These are phyloP conservation scores for Myriosclerotinia scirpicola DNA, from an alignment of 2,329 filamentous ascomycete genomes.

Conservation along the genomic window DNA sequence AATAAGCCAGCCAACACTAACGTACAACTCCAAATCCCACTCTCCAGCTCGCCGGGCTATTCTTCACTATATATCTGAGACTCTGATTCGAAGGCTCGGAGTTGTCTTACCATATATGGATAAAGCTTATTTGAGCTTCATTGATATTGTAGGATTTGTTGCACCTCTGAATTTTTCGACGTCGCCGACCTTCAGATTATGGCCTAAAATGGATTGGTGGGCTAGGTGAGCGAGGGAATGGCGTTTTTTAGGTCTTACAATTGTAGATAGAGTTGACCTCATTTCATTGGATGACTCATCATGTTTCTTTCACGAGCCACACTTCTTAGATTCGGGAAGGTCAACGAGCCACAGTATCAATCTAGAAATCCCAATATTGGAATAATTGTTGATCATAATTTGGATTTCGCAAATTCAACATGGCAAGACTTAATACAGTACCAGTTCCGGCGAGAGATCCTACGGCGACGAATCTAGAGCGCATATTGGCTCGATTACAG, in stretches of 20 bases:
- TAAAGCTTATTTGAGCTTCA: neutral
- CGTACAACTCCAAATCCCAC: neutral
- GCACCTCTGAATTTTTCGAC: conserved; percentile 12
- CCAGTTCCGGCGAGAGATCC: conserved; percentile 28
- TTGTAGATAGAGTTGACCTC: neutral
- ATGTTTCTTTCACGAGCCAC: conserved; percentile 2
- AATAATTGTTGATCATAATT: conserved; percentile 13
- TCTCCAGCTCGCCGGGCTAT: neutral
- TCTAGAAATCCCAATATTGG: conserved; percentile 1
- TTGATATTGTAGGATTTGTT: conserved; percentile 1
- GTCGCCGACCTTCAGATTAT: neutral
- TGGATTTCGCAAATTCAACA: conserved; percentile 21
- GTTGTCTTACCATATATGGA: neutral
- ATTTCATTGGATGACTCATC: neutral
- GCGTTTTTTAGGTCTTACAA: conserved; percentile 4
- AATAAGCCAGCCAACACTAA: neutral
- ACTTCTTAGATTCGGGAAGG: neutral
- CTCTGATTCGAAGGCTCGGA: conserved; percentile 7
- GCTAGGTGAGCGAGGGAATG: neutral
- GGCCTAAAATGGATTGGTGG: conserved; percentile 1
- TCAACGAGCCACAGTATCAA: neutral
- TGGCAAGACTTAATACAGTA: conserved; percentile 36
- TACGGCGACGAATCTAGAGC: conserved; percentile 52
- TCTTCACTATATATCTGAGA: conserved; percentile 10
- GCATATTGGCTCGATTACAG: conserved; percentile 66